Evolutionary conservation across 176 grass and related monocot species (phyloP), one percentile per base, ranked within the genome.

Genomic region (Neostapfia colusana): DNA sequence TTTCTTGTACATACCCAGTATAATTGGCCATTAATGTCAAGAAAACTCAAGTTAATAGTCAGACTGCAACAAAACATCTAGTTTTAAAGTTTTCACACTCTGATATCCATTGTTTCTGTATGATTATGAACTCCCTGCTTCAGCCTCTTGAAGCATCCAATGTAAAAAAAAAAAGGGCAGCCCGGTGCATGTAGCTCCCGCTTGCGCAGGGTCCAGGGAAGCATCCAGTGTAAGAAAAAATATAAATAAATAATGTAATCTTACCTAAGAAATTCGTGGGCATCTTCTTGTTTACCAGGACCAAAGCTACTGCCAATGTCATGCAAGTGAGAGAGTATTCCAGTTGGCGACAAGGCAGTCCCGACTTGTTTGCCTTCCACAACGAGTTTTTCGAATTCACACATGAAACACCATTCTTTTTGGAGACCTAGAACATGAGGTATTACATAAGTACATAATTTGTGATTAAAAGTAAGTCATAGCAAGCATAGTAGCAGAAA

Each of bases 211-310:
- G n/a, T n/a, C n/a, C n/a, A n/a, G n/a, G n/a, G 62, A 72, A 48
- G 67, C 27, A 17, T 37, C 7, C 45, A 79, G 20, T 73, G 44
- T 17, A 37, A 42, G 74, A 5, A 42, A 76, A 79, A 25, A 57
- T 11, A 26, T 13, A 26, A 35, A 35, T 41, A 34, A 63, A 65
- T 16, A 77, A 74, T 66, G 39, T 41, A 46, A 4, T 70, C 77
- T 77, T 87, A 99, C 95, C 91, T 90, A 76, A 99, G 86, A 80
- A 99, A 99, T 83, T 99, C 95, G 17, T 99, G 95, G 42, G 95
- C 95, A 85, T 99, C 95, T 84, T 99, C 95, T 86, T 99, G 85
- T 77, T 88, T 86, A 64, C 91, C 85, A 71, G 73, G 84, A 59
- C 89, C 87, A 73, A 99, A 99, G 66, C 78, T 87, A 73, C 87